A percentile compares a stretch with the other conserved stretches of the same genome.
These are phyloP conservation scores for Diaporthe humulicola DNA, from an alignment of 2,329 filamentous ascomycete species.

Conservation along the genomic window DNA sequence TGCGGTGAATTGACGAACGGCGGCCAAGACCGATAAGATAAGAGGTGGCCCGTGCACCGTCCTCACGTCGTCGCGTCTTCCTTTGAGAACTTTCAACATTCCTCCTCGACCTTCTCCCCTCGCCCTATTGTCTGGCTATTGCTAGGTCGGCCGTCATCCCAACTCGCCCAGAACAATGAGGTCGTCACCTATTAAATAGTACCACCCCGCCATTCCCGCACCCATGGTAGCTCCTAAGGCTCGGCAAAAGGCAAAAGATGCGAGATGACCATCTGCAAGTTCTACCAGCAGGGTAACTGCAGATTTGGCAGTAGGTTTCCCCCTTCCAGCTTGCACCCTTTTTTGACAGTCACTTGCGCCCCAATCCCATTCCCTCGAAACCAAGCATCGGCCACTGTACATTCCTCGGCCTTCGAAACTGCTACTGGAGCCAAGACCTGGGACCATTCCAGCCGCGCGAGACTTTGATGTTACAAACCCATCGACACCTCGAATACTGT, in stretches of 20 bases:
- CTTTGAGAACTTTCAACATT: slow-evolving; percentile 21
- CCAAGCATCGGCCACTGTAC: background rate
- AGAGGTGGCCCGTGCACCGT: slow-evolving; percentile 15
- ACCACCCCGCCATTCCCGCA: background rate
- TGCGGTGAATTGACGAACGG: background rate
- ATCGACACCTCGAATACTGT: background rate
- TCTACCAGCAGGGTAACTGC: slow-evolving; percentile 65
- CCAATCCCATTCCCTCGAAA: background rate
- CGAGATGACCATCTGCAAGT: slow-evolving; percentile 57
- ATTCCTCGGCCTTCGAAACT: background rate
- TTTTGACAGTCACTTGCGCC: background rate
- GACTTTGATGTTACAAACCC: background rate
- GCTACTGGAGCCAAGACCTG: background rate
- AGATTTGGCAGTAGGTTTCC: slow-evolving; percentile 62
- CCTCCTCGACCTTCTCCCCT: background rate
- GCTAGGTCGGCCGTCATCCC: slow-evolving; percentile 1
- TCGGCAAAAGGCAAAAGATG: slow-evolving; percentile 22
- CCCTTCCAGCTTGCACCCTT: background rate
- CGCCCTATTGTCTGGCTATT: slow-evolving; percentile 6
- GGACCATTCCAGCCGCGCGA: background rate
- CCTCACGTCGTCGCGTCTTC: slow-evolving; percentile 36
- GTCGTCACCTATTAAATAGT: slow-evolving; percentile 10
- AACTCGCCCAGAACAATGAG: slow-evolving; percentile 17
- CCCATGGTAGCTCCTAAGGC: slow-evolving; percentile 25
- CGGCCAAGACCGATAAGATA: slow-evolving; percentile 20